Conservation (phyloP, 345 rosid species). For the Salix caprea region DNA sequence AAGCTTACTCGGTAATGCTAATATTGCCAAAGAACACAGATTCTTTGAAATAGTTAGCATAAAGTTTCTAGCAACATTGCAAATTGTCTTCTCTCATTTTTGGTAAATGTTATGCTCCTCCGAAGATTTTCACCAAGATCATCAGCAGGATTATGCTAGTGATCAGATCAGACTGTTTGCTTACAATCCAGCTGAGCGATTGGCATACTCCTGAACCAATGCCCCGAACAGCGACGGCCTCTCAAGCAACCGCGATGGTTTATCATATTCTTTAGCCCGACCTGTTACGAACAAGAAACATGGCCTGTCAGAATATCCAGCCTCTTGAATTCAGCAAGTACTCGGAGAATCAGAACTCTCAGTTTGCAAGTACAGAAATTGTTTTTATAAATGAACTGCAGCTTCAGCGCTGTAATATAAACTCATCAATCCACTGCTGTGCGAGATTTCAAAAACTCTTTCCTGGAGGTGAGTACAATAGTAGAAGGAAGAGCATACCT, state of each 20-base stretch:
- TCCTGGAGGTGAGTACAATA: not conserved
- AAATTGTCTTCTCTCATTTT: not conserved
- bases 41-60: not conserved
- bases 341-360: not conserved
- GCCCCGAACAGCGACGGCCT: slow-evolving; percentile 69
- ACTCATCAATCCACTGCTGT: not conserved
- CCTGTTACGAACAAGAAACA: slow-evolving; percentile 35
- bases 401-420: not conserved
- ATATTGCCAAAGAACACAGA: not conserved
- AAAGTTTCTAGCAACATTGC: not conserved
- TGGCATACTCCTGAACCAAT: slow-evolving; percentile 87
- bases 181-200: slow-evolving; percentile 66
- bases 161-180: too few species aligned
- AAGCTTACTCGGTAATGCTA: not conserved
- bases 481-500: slow-evolving; percentile 30
- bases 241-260: slow-evolving; percentile 64
- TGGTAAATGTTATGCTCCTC: not conserved
- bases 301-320: not conserved
- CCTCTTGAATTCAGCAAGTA: not conserved
- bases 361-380: not conserved
- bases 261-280: slow-evolving; percentile 69
- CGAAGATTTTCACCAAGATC: not conserved
- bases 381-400: not conserved
- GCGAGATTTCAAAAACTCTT: not conserved
- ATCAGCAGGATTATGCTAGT: not conserved